Conservation (phyloP, 169 alveolate genomes). For the Cryptosporidium ubiquitum region DNA sequence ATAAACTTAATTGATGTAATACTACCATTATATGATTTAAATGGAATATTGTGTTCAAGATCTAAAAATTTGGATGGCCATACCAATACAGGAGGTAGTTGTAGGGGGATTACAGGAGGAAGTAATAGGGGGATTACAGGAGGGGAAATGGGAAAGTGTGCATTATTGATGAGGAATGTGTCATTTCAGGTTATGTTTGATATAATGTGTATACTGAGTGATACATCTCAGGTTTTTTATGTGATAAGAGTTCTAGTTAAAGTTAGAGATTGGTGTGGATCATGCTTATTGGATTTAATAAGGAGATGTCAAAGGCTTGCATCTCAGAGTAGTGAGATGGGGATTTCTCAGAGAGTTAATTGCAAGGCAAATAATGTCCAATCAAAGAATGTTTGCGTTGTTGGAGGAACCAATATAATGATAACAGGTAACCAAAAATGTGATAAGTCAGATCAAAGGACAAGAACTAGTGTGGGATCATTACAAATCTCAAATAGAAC, state of each 20-base stretch:
- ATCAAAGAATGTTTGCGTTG: not conserved
- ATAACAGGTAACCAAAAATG: not conserved
- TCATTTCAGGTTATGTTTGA: constrained; percentile 58
- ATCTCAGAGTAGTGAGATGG: not conserved
- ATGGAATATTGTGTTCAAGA: constrained; percentile 51
- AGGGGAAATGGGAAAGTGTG: constrained; percentile 27
- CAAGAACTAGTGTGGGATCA: not conserved
- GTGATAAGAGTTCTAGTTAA: constrained; percentile 68
- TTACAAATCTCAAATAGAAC: not conserved
- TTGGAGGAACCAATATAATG: not conserved
- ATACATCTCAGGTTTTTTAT: constrained; percentile 68
- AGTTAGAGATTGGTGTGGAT: constrained; percentile 73
- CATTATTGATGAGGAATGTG: constrained; percentile 39
- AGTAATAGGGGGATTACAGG: not conserved
- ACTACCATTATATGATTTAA: constrained; percentile 53
- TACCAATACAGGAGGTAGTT: not conserved
- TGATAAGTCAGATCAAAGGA: not conserved
- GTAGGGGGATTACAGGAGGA: not conserved
- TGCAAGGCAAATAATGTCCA: not conserved
- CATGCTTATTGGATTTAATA: constrained; percentile 60
- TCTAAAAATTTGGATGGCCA: constrained; percentile 6
- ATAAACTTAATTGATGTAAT: constrained; percentile 40
- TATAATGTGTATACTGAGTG: constrained; percentile 68
- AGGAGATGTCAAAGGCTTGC: constrained; percentile 70
- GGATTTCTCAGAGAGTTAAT: not conserved